A percentile compares a stretch with the other conserved stretches of the same genome.
Evolutionary conservation across 331 rosid genomes (phyloP).

Genomic region (Cydonia oblonga): DNA sequence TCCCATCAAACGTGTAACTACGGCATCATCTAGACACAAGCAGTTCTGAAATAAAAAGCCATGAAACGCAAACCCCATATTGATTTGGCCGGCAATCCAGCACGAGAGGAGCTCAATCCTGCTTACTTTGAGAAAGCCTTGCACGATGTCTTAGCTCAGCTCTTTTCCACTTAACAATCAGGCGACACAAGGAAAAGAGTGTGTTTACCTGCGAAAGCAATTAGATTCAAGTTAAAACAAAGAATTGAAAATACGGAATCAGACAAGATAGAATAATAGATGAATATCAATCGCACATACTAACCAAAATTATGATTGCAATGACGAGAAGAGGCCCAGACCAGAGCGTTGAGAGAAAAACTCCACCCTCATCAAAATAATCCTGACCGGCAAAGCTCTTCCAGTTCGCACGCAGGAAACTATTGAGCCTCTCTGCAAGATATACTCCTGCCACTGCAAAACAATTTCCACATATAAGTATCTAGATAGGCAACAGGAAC

Average conservation of each 20-base stretch:
- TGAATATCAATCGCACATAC: slow-evolving; percentile 14
- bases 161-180: slow-evolving; percentile 86
- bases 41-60: neutral
- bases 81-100: neutral
- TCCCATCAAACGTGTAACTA: neutral
- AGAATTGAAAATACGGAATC: neutral
- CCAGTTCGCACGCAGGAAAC: slow-evolving; percentile 59
- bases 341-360: slow-evolving; percentile 76
- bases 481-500: neutral
- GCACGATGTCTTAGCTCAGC: slow-evolving; percentile 92
- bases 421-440: slow-evolving; percentile 70
- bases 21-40: neutral
- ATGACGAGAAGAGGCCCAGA: slow-evolving; percentile 86
- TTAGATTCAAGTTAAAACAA: slow-evolving; percentile 1
- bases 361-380: slow-evolving; percentile 77
- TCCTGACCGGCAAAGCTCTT: slow-evolving; percentile 71
- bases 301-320: slow-evolving; percentile 81
- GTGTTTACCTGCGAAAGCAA: slow-evolving; percentile 66
- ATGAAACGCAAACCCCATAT: neutral
- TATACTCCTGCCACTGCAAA: slow-evolving; percentile 84
- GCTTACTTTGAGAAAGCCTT: slow-evolving; percentile 52
- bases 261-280: neutral
- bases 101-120: slow-evolving; percentile 34
- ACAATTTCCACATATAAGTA: slow-evolving; percentile 9
- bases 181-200: slow-evolving; percentile 67